Evolutionary conservation across 2,329 filamentous ascomycete species (phyloP).

Genomic region (Colletotrichum sp.): DNA sequence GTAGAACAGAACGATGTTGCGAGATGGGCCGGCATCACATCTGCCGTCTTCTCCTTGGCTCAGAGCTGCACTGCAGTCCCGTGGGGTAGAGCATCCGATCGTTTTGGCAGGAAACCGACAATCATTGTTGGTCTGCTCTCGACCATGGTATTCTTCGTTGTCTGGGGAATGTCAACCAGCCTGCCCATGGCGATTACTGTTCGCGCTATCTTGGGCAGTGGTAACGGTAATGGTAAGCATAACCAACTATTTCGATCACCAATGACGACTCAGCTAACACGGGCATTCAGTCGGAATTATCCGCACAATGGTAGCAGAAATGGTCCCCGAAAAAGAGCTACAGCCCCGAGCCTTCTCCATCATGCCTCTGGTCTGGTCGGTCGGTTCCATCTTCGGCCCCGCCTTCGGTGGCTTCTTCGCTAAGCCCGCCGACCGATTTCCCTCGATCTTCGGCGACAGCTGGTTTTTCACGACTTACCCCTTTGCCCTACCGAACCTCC

Average conservation of each 20-base stretch:
- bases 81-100: slow-evolving; percentile 81
- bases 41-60: slow-evolving; percentile 73
- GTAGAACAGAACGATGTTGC: slow-evolving; percentile 75
- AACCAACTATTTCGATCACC: not conserved
- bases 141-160: slow-evolving; percentile 81
- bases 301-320: slow-evolving; percentile 88
- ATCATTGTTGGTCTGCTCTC: slow-evolving; percentile 76
- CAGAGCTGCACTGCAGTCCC: slow-evolving; percentile 75
- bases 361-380: slow-evolving; percentile 89
- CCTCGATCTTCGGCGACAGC: slow-evolving; percentile 69
- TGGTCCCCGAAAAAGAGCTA: slow-evolving; percentile 85
- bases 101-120: slow-evolving; percentile 80
- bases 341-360: slow-evolving; percentile 90
- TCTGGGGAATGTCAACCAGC: slow-evolving; percentile 85
- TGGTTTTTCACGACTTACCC: slow-evolving; percentile 78
- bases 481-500: slow-evolving; percentile 83
- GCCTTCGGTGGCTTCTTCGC: slow-evolving; percentile 87
- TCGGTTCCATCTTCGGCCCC: slow-evolving; percentile 88
- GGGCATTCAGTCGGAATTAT: slow-evolving; percentile 78
- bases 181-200: slow-evolving; percentile 81
- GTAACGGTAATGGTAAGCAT: slow-evolving; percentile 78
- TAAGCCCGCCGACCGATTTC: slow-evolving; percentile 78
- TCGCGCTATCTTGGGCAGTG: slow-evolving; percentile 78
- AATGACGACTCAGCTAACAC: not conserved
- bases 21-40: slow-evolving; percentile 80